Evolutionary conservation across 1,139 yeast genomes (phyloP), one percentile per base, ranked within the genome.

Genomic region (Taphrina populina): DNA sequence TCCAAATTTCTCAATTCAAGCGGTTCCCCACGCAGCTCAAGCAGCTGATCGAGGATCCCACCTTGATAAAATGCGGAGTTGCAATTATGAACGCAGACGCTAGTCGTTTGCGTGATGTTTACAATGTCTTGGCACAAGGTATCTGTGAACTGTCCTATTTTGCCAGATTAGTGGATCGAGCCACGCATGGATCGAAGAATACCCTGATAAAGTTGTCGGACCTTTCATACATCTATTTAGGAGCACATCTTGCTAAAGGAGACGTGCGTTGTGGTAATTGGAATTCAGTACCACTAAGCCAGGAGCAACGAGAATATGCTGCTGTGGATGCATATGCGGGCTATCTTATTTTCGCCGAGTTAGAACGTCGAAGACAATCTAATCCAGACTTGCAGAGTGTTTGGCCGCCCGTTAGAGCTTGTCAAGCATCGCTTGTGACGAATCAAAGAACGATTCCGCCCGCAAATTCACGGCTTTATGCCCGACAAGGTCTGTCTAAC

Each of bases 311-410:
- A 6, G 39, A 49, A 15, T 49, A 49, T 24, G 54, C 54, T 20
- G 54, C 54, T 2, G 46, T 21, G 6, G 54, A 49, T 19, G 54
- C 54, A n/a, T 49, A 49, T 21, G 54, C 54, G 8, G 54, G 54
- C 7, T 49, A 37, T 13, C 32, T 49, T 10, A 37, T 49, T 23
- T 49, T 49, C 19, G 36, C 36, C 10, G 39, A 49, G 1, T 26
- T 49, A 6, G 54, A 49, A 30, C 32, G 54, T 30, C 32, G 44
- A 10, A 32, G 54, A 23, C 54, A 49, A 30, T 17, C 46, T 8
- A 32, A 26, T 2, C 36, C 46, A 11, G 39, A 21, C 13, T 6
- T 29, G 21, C 26, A 21, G 13, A 39, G 32, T n/a, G 24, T 49
- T 4, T 49, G 54, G 54, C 54, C 54, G 10, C 54, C 46, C 3